Evolutionary conservation across 352 stramenopile species (phyloP).

Genomic region (Pilasporangium apinafurcum): DNA sequence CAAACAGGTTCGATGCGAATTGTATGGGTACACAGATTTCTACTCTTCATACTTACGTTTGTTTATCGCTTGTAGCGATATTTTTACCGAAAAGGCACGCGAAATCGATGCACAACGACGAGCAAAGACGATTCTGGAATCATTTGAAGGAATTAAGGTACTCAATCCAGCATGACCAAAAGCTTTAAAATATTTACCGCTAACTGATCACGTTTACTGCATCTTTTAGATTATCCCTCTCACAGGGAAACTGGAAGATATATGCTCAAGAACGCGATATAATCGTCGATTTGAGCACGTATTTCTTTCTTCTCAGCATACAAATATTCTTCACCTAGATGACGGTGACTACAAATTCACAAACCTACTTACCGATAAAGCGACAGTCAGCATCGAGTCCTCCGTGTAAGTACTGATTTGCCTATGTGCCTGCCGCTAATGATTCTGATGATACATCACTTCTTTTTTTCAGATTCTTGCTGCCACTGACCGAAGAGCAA

Average conservation of each 20-base stretch:
- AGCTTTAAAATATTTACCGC: not conserved
- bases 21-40: conserved; percentile 4
- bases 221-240: conserved; percentile 53
- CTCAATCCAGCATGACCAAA: not conserved
- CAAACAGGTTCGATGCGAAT: conserved; percentile 7
- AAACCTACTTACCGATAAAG: conserved; percentile 28
- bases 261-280: conserved; percentile 67
- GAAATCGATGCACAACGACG: conserved; percentile 25
- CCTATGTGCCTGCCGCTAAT: not conserved
- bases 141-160: conserved; percentile 61
- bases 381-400: conserved; percentile 60
- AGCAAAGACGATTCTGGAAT: conserved; percentile 33
- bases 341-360: conserved; percentile 20
- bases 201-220: not conserved
- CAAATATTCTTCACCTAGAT: conserved; percentile 31
- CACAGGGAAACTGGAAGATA: conserved; percentile 43
- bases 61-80: conserved; percentile 9
- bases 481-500: conserved; percentile 67
- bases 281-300: conserved; percentile 48
- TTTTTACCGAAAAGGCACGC: conserved; percentile 15
- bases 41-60: not conserved
- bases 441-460: not conserved
- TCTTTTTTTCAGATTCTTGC: conserved; percentile 40
- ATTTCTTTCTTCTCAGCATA: conserved; percentile 62
- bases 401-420: conserved; percentile 42